Conservation (phyloP, 495 filamentous ascomycete species). For the Podospora tetraspora region DNA sequence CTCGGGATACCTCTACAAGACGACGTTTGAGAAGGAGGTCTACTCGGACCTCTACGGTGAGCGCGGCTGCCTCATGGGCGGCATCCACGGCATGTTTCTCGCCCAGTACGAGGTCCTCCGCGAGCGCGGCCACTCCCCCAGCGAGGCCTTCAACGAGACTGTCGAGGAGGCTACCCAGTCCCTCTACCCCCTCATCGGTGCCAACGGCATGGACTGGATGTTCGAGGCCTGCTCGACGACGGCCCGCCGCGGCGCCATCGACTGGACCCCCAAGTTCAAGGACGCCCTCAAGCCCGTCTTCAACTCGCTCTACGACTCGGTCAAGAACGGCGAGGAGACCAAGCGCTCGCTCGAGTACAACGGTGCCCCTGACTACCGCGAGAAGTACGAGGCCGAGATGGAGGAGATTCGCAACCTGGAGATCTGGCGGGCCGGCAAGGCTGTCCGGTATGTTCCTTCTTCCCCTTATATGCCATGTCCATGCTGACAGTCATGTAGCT, state of each 20-base stretch:
- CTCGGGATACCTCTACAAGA: conserved; percentile 98
- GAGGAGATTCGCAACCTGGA: conserved; percentile 92
- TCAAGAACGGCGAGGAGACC: conserved; percentile 85
- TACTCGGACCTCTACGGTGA: conserved; percentile 99
- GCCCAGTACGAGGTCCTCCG: conserved; percentile 99
- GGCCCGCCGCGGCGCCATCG: conserved; percentile 94
- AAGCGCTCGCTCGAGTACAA: conserved; percentile 92
- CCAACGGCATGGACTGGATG: conserved; percentile 99
- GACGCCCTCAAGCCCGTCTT: conserved; percentile 96
- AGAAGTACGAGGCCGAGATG: conserved; percentile 95
- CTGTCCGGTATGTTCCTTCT: conserved; percentile 62
- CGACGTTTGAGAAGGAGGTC: conserved; percentile 99
- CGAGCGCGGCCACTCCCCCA: conserved; percentile 93
- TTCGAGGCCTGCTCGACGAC: conserved; percentile 99
- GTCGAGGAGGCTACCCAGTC: conserved; percentile 98
- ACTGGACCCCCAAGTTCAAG: conserved; percentile 95
- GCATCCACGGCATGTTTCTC: conserved; percentile 99
- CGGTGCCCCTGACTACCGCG: conserved; percentile 84
- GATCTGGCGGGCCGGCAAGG: conserved; percentile 98
- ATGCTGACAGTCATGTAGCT: conserved; percentile 39
- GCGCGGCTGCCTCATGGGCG: conserved; percentile 99
- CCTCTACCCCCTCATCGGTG: conserved; percentile 93
- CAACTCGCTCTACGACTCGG: conserved; percentile 89
- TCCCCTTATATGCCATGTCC: conserved; percentile 5
- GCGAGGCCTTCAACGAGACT: conserved; percentile 99